Evolutionary conservation across 78 protist genomes (phyloP), one percentile per base, ranked within the genome.

Genomic region (Goniomonas avonlea): DNA sequence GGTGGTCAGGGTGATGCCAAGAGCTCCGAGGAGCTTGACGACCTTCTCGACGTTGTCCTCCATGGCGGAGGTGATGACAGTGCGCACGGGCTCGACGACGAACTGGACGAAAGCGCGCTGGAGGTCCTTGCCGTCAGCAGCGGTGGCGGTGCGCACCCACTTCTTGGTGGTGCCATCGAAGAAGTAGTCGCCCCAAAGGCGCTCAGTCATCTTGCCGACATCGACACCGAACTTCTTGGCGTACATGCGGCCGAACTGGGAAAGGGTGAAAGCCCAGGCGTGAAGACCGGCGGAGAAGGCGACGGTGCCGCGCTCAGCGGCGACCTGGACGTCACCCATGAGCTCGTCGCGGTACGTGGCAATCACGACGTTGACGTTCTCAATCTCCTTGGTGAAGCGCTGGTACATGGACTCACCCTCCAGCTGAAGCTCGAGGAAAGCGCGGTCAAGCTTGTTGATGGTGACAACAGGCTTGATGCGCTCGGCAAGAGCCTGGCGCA

Each of bases 151-250:
- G 25, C 18, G 38, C 40, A 35, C 31, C 98, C 98, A 96, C 89
- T 93, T 94, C 93, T 92, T 93, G 69, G 79, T 55, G 41, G 55
- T 71, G 29, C 92, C 80, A 88, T 90, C 88, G 82, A 89, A 95
- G 89, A 79, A 97, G 89, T 86, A 81, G 90, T 98, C 98, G 39
- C 99, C 99, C 99, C 99, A 98, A 18, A 98, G 93, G 29, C 91
- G 84, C 76, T 68, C 39, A 82, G 85, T 78, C 82, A 96, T 53
- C 89, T 91, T 90, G 13, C 47, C 88, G 56, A 56, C 63, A 59
- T 79, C 86, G 31, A 89, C 83, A 23, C 85, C 85, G 76, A 85
- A 88, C 82, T 85, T 85, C 74, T 38, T 56, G 29, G 85, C 93
- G 82, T 90, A 90, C 79, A 91, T 80, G 65, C 80, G 74, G 79